A percentile compares a stretch with the other conserved stretches of the same genome.
phyloP scores from a whole-genome alignment of 129 eudicot genomes.

The Pseudognaphalium luteoalbum region DNA sequence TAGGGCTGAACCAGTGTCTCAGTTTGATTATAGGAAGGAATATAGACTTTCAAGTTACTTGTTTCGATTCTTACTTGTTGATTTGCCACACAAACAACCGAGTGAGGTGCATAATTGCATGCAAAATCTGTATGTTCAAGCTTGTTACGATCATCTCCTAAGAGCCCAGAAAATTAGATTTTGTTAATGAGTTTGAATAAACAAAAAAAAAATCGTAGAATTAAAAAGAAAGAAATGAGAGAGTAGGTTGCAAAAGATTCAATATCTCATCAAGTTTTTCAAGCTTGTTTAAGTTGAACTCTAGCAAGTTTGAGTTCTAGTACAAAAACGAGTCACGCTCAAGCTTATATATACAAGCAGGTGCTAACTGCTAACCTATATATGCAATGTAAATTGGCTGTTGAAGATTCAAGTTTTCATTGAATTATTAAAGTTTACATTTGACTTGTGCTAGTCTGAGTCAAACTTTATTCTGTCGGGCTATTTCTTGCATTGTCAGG shows the following conservation, averaged over 20 bases:
- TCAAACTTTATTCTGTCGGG: too few species aligned
- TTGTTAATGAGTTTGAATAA: background rate
- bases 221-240: background rate
- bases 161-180: background rate
- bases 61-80: constrained; percentile 40
- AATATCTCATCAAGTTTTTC: background rate
- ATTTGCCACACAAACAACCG: constrained; percentile 40
- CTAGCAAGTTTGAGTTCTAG: background rate
- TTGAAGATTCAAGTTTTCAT: too few species aligned
- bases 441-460: too few species aligned
- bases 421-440: too few species aligned
- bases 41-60: background rate
- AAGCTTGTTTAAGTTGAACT: background rate
- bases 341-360: too few species aligned
- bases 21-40: constrained; percentile 12
- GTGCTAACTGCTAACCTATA: too few species aligned
- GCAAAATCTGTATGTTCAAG: constrained; percentile 47
- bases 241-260: background rate
- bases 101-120: constrained; percentile 32
- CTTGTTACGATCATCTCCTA: constrained; percentile 46
- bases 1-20: constrained; percentile 43
- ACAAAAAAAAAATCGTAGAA: background rate
- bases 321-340: background rate
- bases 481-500: too few species aligned
- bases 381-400: too few species aligned